Evolutionary conservation across 2,329 filamentous ascomycete genomes (phyloP).

Genomic region (Pyrenochaeta sp.): DNA sequence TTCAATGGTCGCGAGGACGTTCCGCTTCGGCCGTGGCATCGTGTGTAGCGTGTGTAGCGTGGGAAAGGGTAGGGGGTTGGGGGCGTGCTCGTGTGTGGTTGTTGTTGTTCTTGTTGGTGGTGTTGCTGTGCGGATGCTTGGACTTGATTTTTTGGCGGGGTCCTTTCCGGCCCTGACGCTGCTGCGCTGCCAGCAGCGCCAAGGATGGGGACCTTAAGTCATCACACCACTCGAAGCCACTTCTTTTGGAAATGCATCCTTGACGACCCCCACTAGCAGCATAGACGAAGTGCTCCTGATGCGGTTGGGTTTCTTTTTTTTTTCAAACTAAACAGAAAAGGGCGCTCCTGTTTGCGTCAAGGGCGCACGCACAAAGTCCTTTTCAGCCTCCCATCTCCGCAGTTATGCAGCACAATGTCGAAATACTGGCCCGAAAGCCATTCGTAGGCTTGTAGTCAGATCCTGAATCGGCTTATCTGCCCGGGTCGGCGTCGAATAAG

Average conservation of each 20-base stretch:
- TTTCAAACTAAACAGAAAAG: background rate
- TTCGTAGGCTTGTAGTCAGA: constrained; percentile 15
- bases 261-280: too few species aligned
- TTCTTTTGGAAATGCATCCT: constrained; percentile 15
- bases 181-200: constrained; percentile 12
- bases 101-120: too few species aligned
- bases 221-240: constrained; percentile 11
- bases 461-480: background rate
- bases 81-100: too few species aligned
- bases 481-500: background rate
- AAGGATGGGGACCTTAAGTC: constrained; percentile 13
- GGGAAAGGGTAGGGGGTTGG: background rate
- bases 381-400: constrained; percentile 2
- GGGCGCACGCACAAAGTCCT: background rate
- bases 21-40: constrained; percentile 81
- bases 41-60: constrained; percentile 1
- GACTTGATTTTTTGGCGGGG: constrained; percentile 14
- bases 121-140: background rate
- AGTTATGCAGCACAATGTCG: background rate
- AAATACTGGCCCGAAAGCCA: background rate
- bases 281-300: too few species aligned
- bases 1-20: constrained; percentile 78
- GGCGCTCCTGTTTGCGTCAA: background rate
- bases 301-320: background rate
- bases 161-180: constrained; percentile 1